Evolutionary conservation across 352 stramenopile genomes (phyloP).

Genomic region (Phytophthora syringae): DNA sequence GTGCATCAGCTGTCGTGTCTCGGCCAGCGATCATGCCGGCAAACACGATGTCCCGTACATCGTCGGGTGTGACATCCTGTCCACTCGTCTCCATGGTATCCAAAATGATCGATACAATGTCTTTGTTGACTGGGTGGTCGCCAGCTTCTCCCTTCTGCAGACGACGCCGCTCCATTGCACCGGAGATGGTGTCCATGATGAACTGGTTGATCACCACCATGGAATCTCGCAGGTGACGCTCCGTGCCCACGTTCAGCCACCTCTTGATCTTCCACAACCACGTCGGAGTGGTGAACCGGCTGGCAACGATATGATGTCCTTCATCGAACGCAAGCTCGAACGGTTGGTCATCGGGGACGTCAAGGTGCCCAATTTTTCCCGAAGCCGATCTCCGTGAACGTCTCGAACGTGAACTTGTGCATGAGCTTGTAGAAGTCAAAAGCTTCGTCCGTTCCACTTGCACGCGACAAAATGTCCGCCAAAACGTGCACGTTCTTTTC

Average conservation of each 20-base stretch:
- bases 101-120: too few species aligned
- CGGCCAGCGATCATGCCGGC: too few species aligned
- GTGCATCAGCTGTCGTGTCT: too few species aligned
- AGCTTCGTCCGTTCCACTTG: neutral
- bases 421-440: slow-evolving; percentile 54
- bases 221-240: slow-evolving; percentile 36
- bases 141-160: too few species aligned
- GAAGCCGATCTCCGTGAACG: slow-evolving; percentile 75
- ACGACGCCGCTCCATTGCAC: too few species aligned
- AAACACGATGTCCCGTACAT: too few species aligned
- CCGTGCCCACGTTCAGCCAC: slow-evolving; percentile 38
- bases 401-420: slow-evolving; percentile 68
- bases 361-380: slow-evolving; percentile 51
- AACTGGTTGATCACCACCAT: slow-evolving; percentile 47
- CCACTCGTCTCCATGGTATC: too few species aligned
- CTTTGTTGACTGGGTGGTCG: too few species aligned
- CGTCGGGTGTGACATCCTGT: too few species aligned
- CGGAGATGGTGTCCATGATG: too few species aligned
- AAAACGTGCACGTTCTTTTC: slow-evolving; percentile 32
- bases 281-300: slow-evolving; percentile 45
- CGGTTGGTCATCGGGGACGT: slow-evolving; percentile 39
- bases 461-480: slow-evolving; percentile 20
- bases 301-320: slow-evolving; percentile 35
- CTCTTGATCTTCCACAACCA: slow-evolving; percentile 59
- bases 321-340: slow-evolving; percentile 67